Evolutionary conservation across 805 yeast species (phyloP).

Genomic region (Teunomyces funiuensis): DNA sequence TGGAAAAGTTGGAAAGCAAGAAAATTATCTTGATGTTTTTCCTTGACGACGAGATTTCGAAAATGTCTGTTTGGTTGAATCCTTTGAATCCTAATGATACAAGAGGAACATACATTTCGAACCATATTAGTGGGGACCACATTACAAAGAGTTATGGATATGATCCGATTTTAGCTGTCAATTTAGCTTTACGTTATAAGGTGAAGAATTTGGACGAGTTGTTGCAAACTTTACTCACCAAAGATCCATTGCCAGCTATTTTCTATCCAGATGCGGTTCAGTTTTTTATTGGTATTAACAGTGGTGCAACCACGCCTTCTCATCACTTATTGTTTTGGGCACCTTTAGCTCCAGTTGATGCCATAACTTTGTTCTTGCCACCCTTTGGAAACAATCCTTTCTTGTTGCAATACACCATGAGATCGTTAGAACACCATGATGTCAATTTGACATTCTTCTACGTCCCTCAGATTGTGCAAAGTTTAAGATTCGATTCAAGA

Average conservation of each 20-base stretch:
- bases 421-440: slow-evolving; percentile 85
- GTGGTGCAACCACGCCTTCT: slow-evolving; percentile 36
- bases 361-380: slow-evolving; percentile 81
- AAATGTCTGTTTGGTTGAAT: slow-evolving; percentile 74
- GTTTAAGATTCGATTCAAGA: slow-evolving; percentile 73
- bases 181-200: slow-evolving; percentile 62
- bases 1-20: slow-evolving; percentile 43
- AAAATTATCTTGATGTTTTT: slow-evolving; percentile 58
- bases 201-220: slow-evolving; percentile 37
- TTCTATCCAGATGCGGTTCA: slow-evolving; percentile 59
- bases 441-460: slow-evolving; percentile 89
- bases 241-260: slow-evolving; percentile 60
- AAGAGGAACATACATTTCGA: slow-evolving; percentile 34
- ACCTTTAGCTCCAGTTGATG: slow-evolving; percentile 76
- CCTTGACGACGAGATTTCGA: slow-evolving; percentile 71
- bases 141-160: slow-evolving; percentile 59
- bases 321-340: slow-evolving; percentile 64
- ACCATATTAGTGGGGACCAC: slow-evolving; percentile 37
- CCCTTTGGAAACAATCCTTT: slow-evolving; percentile 64
- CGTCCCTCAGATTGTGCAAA: slow-evolving; percentile 97
- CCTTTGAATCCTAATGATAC: slow-evolving; percentile 50
- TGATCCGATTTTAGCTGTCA: slow-evolving; percentile 72
- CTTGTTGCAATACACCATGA: slow-evolving; percentile 82
- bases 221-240: slow-evolving; percentile 46
- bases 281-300: slow-evolving; percentile 46